Conservation (phyloP, 2,329 filamentous ascomycete genomes). For the Pestalotiopsis sp. region DNA sequence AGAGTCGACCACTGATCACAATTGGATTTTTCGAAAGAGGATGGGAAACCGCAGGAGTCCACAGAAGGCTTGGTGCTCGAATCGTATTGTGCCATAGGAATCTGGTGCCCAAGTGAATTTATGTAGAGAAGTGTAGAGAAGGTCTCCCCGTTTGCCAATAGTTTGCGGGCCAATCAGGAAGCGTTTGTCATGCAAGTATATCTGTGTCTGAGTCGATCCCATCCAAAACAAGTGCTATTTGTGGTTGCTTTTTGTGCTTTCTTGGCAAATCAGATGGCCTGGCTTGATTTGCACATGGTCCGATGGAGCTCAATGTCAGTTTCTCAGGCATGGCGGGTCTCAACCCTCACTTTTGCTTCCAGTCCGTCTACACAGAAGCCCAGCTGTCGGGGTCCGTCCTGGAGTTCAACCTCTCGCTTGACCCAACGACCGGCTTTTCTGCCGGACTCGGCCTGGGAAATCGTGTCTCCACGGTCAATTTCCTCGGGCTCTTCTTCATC, state of each 20-base stretch:
- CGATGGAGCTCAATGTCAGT: background rate
- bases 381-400: constrained; percentile 77
- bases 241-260: background rate
- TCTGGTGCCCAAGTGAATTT: background rate
- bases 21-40: background rate
- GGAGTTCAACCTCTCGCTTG: constrained; percentile 78
- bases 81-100: background rate
- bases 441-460: constrained; percentile 23
- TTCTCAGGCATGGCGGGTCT: constrained; percentile 41
- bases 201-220: background rate
- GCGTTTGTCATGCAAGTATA: background rate
- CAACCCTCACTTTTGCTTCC: constrained; percentile 73
- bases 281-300: background rate
- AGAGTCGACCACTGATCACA: background rate
- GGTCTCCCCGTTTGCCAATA: background rate
- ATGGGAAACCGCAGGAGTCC: background rate
- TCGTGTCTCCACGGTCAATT: constrained; percentile 14
- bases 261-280: background rate
- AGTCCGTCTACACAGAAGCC: constrained; percentile 80
- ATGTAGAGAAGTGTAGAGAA: background rate
- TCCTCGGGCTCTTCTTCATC: constrained; percentile 47
- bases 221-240: background rate
- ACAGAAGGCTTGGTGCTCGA: background rate
- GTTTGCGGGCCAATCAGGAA: background rate
- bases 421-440: constrained; percentile 63